These are phyloP conservation scores for Neoascochyta sp. DNA, from an alignment of 2,329 filamentous ascomycete species.

Conservation along the genomic window DNA sequence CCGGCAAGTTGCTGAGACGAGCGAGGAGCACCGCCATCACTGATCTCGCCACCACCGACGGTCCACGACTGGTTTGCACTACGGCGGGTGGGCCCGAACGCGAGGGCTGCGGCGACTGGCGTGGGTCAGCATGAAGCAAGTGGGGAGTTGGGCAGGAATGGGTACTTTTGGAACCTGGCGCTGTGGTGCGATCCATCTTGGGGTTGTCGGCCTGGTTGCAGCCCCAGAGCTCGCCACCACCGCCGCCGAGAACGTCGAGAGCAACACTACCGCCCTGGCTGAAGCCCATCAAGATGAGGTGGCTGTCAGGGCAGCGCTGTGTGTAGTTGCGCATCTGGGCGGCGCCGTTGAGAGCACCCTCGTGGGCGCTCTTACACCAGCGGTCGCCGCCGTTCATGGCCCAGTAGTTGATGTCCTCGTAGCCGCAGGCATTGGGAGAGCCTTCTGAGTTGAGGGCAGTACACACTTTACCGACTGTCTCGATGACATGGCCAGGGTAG, in stretches of 20 bases:
- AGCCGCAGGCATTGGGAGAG: constrained; percentile 22
- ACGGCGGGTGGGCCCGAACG: constrained; percentile 23
- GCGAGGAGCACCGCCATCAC: constrained; percentile 19
- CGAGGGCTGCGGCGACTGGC: constrained; percentile 21
- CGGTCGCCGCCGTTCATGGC: constrained; percentile 23
- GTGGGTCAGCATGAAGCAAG: constrained; percentile 5
- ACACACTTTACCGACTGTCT: constrained; percentile 25
- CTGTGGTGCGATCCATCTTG: constrained; percentile 14
- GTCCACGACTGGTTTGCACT: constrained; percentile 24
- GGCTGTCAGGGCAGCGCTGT: constrained; percentile 23
- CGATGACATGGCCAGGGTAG: constrained; percentile 26
- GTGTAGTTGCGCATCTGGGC: constrained; percentile 29
- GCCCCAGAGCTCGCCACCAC: constrained; percentile 23
- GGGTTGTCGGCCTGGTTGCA: constrained; percentile 22
- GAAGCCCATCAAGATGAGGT: constrained; percentile 26
- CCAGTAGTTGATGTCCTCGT: constrained; percentile 25
- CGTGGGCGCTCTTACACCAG: constrained; percentile 26
- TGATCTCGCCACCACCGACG: constrained; percentile 19
- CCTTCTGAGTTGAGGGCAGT: constrained; percentile 21
- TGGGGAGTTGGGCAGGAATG: no score
- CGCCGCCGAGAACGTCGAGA: constrained; percentile 24
- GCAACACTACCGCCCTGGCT: constrained; percentile 25
- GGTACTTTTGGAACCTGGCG: constrained; percentile 22
- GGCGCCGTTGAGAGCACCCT: constrained; percentile 22
- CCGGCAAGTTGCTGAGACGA: constrained; percentile 18